Evolutionary conservation across 2,329 filamentous ascomycete species (phyloP), one percentile per base, ranked within the genome.

Genomic region (Calonectria naviculata): DNA sequence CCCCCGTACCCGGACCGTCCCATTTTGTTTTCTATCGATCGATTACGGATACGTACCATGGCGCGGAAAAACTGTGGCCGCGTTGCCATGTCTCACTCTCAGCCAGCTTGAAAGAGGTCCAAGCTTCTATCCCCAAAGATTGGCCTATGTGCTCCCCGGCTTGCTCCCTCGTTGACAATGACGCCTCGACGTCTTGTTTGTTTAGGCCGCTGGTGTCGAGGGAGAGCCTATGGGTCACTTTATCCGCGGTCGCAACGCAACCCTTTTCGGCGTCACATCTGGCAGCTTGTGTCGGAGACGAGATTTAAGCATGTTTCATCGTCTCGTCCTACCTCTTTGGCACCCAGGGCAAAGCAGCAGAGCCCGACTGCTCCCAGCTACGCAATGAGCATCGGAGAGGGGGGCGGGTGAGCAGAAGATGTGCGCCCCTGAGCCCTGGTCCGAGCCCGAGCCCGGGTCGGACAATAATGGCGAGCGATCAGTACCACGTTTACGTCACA

Each of bases 401-500:
- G 10, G 38, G 38, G 36, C 10, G 15, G 56, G 19, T 26, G n/a
- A 44, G 36, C 36, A 42, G 29, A 5, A 49, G 29, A 61, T 26
- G 31, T 38, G 26, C 26, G 28, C 56, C 54, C 54, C 56, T 29
- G 56, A 31, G 38, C 36, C 38, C 38, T 61, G 38, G 56, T 15
- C 56, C 41, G 36, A 44, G 56, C 38, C 38, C 28, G 24, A 42
- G 56, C 36, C 38, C 26, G 38, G 56, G 19, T 44, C 26, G 56
- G 56, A 61, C 38, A 44, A 52, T 65, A 26, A 66, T 66, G 64
- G 64, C 34, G 52, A 66, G 64, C 41, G 52, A 46, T 29, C 26
- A 21, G 49, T 24, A 58, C 49, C 52, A 66, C 64, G 31, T 44
- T 66, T 66, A 66, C 64, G 64, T 66, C 64, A 66, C 64, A 58